phyloP scores from a whole-genome alignment of 2,329 filamentous ascomycete genomes.

The Colletotrichum cordylinicola region DNA sequence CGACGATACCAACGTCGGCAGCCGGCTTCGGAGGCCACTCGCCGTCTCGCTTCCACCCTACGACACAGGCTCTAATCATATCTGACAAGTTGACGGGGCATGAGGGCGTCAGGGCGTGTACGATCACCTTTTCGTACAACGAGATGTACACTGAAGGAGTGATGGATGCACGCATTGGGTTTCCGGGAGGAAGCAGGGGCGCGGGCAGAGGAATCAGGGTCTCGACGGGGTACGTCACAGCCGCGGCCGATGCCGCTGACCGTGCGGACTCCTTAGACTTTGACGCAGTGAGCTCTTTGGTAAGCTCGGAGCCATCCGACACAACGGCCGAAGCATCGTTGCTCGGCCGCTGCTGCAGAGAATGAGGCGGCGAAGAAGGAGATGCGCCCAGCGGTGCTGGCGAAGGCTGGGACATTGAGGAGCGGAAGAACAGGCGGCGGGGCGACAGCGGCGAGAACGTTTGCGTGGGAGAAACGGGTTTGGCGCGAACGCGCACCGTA shows the following conservation, averaged over 20 bases:
- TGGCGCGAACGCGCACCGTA: constrained; percentile 59
- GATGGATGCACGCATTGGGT: constrained; percentile 81
- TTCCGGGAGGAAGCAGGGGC: constrained; percentile 74
- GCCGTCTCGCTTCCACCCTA: constrained; percentile 91
- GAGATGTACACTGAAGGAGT: constrained; percentile 75
- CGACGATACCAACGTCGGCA: constrained; percentile 46
- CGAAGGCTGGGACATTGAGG: constrained; percentile 48
- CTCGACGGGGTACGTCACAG: constrained; percentile 54
- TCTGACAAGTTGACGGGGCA: constrained; percentile 89
- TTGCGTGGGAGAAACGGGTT: constrained; percentile 44
- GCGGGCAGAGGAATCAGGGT: constrained; percentile 74
- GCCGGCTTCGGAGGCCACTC: constrained; percentile 82
- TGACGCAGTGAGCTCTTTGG: constrained; percentile 38
- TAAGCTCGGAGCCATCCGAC: constrained; percentile 48
- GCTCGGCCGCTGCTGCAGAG: constrained; percentile 23
- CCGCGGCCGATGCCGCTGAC: constrained; percentile 26
- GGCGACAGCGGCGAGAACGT: constrained; percentile 50
- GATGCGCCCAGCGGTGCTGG: constrained; percentile 29
- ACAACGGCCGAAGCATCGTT: constrained; percentile 40
- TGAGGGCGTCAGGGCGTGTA: constrained; percentile 79
- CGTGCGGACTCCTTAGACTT: constrained; percentile 38
- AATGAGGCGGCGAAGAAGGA: constrained; percentile 23
- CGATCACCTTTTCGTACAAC: constrained; percentile 88
- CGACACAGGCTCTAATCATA: constrained; percentile 80
- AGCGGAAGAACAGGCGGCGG: constrained; percentile 56